Base-by-base conservation (phyloP, 2,329 filamentous ascomycete species). In the Ceratocystis ficicola region DNA sequence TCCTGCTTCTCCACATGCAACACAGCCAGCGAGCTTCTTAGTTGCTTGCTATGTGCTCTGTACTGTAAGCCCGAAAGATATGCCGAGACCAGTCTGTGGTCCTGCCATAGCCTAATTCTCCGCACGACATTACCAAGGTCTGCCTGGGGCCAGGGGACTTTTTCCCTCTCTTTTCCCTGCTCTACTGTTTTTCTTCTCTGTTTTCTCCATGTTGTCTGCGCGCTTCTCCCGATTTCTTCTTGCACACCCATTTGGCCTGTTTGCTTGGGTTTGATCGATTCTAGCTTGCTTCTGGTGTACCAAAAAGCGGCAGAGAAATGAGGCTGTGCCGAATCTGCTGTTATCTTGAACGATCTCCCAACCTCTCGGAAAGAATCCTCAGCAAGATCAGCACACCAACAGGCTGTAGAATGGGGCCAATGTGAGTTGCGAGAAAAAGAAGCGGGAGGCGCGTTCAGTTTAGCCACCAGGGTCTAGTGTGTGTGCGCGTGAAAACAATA, bases 91-190 rank as follows among this genome's bases (percentile, higher is more conserved):
- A 57, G 25, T 30, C 28, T 57, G 52, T 30, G 52, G 30, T 30
- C 52, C 28, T 22, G 22, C 52, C 52, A 57, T 57, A 57, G 52
- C 52, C 52, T 57, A 57, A 57, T 57, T 57, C 52, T 57, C 52
- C 52, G 52, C 52, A n/a, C 28, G 22, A 17, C 28, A 3, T 17
- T 57, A 17, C n/a, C 48, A 20, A 50, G 22, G 17, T 10, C 48
- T 50, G 48, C 17, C 48, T 50, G 50, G 20, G 50, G 50, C 12
- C 50, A 20, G 50, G 50, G 22, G 52, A 30, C 22, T 28, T 57
- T 57, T 30, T 57, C 20, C n/a, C 10, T 28, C 30, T 57, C 30
- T n/a, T 57, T 6, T 12, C 25, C 30, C 15, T 30, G 15, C 7
- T 57, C 15, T 30, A 2, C 25, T 30, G 15, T 30, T 28, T 28